Evolutionary conservation across 768 basidiomycete species (phyloP).

Genomic region (Russula sp.): DNA sequence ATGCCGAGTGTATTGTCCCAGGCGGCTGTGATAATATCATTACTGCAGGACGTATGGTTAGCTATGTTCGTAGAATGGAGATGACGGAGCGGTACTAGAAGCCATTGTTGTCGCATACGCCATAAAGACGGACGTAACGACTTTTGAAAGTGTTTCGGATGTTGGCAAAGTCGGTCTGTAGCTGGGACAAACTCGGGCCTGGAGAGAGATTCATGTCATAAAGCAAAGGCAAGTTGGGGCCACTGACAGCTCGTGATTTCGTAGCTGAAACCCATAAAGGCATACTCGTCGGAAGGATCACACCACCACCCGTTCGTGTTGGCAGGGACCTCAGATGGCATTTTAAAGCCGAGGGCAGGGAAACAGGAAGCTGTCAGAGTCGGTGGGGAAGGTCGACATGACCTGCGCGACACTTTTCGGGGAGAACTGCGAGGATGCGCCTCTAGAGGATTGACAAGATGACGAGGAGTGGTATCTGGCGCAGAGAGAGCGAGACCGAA

Average conservation of each 20-base stretch:
- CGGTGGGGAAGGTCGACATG: background rate
- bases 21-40: conserved; percentile 58
- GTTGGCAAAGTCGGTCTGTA: conserved; percentile 51
- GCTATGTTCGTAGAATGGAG: background rate
- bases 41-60: conserved; percentile 28
- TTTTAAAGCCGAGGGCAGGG: conserved; percentile 40
- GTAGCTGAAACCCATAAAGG: conserved; percentile 71
- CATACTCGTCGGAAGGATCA: conserved; percentile 52
- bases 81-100: conserved; percentile 30
- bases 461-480: no score
- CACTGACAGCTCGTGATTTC: conserved; percentile 54
- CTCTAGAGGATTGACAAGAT: background rate
- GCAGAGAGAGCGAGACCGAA: background rate
- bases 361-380: conserved; percentile 26
- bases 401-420: background rate
- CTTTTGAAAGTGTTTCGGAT: conserved; percentile 52
- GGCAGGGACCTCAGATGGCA: conserved; percentile 44
- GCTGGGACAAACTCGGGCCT: conserved; percentile 50
- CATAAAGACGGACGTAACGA: conserved; percentile 52
- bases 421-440: background rate
- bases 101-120: conserved; percentile 32
- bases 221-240: background rate
- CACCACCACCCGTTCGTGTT: conserved; percentile 42
- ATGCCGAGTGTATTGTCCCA: conserved; percentile 61
- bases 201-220: background rate